Evolutionary conservation across 139 green algal species (phyloP), one percentile per base, ranked within the genome.

Genomic region (Chlorella sp.): DNA sequence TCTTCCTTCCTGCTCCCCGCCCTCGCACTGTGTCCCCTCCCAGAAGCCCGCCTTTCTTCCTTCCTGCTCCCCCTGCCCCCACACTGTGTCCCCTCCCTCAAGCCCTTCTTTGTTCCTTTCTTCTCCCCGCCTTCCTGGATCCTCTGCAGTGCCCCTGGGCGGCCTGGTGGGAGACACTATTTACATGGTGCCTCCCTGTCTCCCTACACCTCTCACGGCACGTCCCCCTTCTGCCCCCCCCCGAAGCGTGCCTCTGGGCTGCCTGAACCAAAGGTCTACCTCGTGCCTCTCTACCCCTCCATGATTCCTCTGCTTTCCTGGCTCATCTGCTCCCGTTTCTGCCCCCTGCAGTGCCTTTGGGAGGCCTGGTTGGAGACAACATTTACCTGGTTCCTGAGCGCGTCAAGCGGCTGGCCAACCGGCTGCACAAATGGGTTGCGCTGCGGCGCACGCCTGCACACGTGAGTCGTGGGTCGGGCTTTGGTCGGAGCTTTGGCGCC

Each of bases 121-220:
- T n/a, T n/a, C n/a, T n/a, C n/a, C n/a, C n/a, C n/a, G n/a, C 82
- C 19, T 87, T 32, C 32, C n/a, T 61, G 3, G 4, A 24, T 19
- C 37, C 53, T 11, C 57, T 79, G 61, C 87, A 80, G 79, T 88
- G 36, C 90, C 90, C n/a, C 89, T 98, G 88, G 98, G 98, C n/a
- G 98, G 96, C 9, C 95, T 99, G 57, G 97, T 98, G 32, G 96
- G 95, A 40, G 96, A 99, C 90, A 93, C 97, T 94, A 99, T 99
- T 87, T 98, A 95, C 93, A 94, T 99, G 75, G 93, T 98, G 32
- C 93, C 94, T 0, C n/a, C n/a, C n/a, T n/a, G n/a, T n/a, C n/a
- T n/a, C n/a, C n/a, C n/a, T n/a, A n/a, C n/a, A n/a, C n/a, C n/a
- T n/a, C n/a, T n/a, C n/a, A n/a, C n/a, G n/a, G n/a, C n/a, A n/a